Evolutionary conservation across 2,329 filamentous ascomycete species (phyloP).

Genomic region (Cadophora gregata): DNA sequence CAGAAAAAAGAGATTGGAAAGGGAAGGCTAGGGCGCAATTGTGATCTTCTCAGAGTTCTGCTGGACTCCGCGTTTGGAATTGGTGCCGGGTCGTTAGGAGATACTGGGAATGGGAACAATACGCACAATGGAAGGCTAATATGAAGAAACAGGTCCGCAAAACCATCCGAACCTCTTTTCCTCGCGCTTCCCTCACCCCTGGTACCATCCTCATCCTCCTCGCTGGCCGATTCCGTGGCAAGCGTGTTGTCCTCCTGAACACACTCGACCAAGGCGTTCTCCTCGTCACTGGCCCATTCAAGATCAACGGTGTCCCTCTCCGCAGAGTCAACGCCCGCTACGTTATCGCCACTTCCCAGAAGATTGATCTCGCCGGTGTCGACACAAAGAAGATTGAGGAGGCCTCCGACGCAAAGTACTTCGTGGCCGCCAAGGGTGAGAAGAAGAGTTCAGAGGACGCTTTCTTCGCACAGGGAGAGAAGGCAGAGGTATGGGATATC

Average conservation of each 20-base stretch:
- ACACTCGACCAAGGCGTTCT: constrained; percentile 96
- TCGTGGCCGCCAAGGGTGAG: constrained; percentile 91
- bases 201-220: constrained; percentile 98
- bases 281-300: constrained; percentile 99
- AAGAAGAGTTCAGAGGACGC: constrained; percentile 97
- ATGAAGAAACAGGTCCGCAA: constrained; percentile 83
- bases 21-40: constrained; percentile 22
- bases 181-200: constrained; percentile 88
- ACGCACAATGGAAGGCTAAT: constrained; percentile 34
- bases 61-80: constrained; percentile 34
- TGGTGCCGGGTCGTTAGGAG: constrained; percentile 19
- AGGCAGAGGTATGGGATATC: constrained; percentile 79
- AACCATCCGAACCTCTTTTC: constrained; percentile 84
- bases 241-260: constrained; percentile 99
- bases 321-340: constrained; percentile 93
- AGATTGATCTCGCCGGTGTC: constrained; percentile 83
- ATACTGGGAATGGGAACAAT: constrained; percentile 15
- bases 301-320: constrained; percentile 99
- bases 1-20: constrained; percentile 19
- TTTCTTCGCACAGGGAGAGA: constrained; percentile 99
- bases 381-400: constrained; percentile 90
- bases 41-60: constrained; percentile 17
- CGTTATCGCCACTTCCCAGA: constrained; percentile 88
- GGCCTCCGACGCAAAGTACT: constrained; percentile 81
- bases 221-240: constrained; percentile 99